Evolutionary conservation across 1,139 yeast genomes (phyloP).

Genomic region (Debaryomyces coudertii): DNA sequence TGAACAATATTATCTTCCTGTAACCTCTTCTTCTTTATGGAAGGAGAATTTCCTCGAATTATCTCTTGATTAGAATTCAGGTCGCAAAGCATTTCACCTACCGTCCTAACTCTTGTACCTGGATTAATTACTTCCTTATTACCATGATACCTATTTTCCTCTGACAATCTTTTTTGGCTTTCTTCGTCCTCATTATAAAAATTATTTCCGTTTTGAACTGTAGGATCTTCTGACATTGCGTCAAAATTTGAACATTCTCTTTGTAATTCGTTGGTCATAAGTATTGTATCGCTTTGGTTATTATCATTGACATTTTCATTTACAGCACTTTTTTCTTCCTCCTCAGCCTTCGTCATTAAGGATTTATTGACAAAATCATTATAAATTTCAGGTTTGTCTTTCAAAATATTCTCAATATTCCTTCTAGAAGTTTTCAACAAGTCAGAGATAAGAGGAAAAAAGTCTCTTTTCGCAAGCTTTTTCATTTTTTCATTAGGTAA

Average conservation of each 20-base stretch:
- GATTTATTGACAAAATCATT: conserved; percentile 30
- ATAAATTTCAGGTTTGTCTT: conserved; percentile 35
- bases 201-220: not conserved
- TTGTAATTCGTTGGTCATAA: too few species aligned
- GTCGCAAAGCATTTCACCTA: not conserved
- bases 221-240: not conserved
- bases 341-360: not conserved
- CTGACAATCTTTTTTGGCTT: not conserved
- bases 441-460: conserved; percentile 46
- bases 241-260: not conserved
- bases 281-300: too few species aligned
- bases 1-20: too few species aligned
- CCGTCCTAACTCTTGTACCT: not conserved
- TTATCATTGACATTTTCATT: not conserved
- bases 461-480: conserved; percentile 48
- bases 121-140: not conserved
- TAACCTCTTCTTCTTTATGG: not conserved
- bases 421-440: conserved; percentile 32
- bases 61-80: too few species aligned
- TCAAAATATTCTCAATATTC: conserved; percentile 35
- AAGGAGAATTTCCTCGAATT: not conserved
- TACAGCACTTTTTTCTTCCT: not conserved
- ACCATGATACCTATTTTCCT: not conserved
- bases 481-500: conserved; percentile 40
- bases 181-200: not conserved